phyloP scores from a whole-genome alignment of 176 grass and related monocot species.

The Puya raimondii region DNA sequence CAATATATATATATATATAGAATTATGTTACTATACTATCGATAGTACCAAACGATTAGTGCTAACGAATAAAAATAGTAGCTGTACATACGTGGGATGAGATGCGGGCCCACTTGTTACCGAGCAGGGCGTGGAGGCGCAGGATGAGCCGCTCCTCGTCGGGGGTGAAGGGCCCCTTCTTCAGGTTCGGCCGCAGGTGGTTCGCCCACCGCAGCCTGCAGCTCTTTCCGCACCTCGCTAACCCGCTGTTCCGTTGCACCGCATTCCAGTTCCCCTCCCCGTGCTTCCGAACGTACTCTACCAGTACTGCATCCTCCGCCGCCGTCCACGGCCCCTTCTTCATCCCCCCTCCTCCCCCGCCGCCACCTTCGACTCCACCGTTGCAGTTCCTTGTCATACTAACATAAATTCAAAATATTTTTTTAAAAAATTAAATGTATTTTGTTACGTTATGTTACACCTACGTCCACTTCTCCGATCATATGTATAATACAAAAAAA shows the following conservation, averaged over 20 bases:
- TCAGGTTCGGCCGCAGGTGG: slow-evolving; percentile 88
- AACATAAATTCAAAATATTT: neutral
- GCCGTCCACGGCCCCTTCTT: slow-evolving; percentile 95
- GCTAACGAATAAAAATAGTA: too few relatives aligned
- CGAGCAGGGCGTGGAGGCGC: slow-evolving; percentile 57
- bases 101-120: slow-evolving; percentile 86
- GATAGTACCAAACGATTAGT: too few relatives aligned
- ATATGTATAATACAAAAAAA: too few relatives aligned
- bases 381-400: slow-evolving; percentile 1
- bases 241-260: slow-evolving; percentile 60
- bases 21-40: too few relatives aligned
- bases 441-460: too few relatives aligned
- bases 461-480: too few relatives aligned
- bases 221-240: slow-evolving; percentile 85
- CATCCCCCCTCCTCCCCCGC: slow-evolving; percentile 13
- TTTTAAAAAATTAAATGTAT: neutral
- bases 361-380: neutral
- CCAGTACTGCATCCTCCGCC: slow-evolving; percentile 63
- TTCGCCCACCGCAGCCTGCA: slow-evolving; percentile 92
- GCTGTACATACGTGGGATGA: slow-evolving; percentile 34
- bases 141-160: slow-evolving; percentile 77
- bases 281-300: slow-evolving; percentile 67
- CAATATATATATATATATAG: too few relatives aligned
- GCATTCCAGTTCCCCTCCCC: slow-evolving; percentile 88
- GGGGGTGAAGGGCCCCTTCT: slow-evolving; percentile 75